phyloP scores from a whole-genome alignment of 768 basidiomycete species.

The Boletus subparvulus region DNA sequence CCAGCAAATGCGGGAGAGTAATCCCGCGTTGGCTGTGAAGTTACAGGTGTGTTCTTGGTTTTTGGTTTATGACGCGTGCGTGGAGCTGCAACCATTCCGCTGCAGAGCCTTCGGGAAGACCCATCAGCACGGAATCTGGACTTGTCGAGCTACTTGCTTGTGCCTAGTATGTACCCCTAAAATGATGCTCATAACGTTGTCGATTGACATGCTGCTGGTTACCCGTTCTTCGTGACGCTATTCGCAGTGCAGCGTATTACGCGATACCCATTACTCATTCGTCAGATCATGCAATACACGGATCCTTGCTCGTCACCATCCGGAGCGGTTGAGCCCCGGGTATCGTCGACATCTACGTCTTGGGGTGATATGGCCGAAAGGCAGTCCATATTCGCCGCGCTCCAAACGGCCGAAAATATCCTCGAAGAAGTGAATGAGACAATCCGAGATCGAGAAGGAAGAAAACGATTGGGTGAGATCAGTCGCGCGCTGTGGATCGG shows the following conservation, averaged over 20 bases:
- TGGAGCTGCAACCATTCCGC: neutral
- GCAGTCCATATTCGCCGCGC: slow-evolving; percentile 49
- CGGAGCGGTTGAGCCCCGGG: neutral
- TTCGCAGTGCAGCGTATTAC: slow-evolving; percentile 90
- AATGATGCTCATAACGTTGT: neutral
- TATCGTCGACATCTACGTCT: too few species aligned
- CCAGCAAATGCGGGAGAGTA: slow-evolving; percentile 67
- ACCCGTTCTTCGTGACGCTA: neutral
- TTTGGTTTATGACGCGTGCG: neutral
- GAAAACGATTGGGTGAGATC: slow-evolving; percentile 69
- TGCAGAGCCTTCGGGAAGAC: slow-evolving; percentile 72
- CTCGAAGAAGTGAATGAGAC: slow-evolving; percentile 84
- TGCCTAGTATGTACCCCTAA: slow-evolving; percentile 65
- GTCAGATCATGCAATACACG: slow-evolving; percentile 82
- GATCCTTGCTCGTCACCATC: slow-evolving; percentile 40
- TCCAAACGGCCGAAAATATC: slow-evolving; percentile 67
- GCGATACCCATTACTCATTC: slow-evolving; percentile 87
- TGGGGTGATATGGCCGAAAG: slow-evolving; percentile 47
- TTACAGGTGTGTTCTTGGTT: slow-evolving; percentile 51
- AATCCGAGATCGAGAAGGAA: slow-evolving; percentile 80
- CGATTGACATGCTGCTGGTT: neutral
- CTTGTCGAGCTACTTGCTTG: slow-evolving; percentile 85
- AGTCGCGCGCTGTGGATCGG: slow-evolving; percentile 87
- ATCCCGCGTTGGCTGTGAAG: slow-evolving; percentile 61
- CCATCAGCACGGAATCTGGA: slow-evolving; percentile 80